Base-by-base conservation (phyloP, 805 yeast species). In the Sporopachydermia lactativora region DNA sequence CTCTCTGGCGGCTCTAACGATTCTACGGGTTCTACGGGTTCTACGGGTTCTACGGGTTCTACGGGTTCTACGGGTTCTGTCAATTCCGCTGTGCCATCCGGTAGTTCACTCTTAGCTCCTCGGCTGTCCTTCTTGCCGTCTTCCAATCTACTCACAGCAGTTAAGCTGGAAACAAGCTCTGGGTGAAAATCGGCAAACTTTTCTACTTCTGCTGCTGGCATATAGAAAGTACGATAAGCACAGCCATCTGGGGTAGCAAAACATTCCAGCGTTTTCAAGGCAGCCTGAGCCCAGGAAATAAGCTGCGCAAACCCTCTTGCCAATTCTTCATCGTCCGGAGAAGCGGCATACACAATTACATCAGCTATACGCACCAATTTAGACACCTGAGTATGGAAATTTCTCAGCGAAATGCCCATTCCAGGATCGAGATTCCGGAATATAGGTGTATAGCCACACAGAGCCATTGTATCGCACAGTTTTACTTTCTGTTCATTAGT, bases 351-450 rank as follows among this genome's bases (percentile, higher is more conserved):
- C n/a, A 88, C 73, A 4, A 84, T 62, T 39, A 85, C 71, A 52
- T 83, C 94, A 0, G 92, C 69, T 5, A 85, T 65, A 18, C 74
- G 65, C 24, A 92, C 81, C 45, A 79, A 62, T 53, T 85, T 86
- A n/a, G 85, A 70, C 15, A 77, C 81, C 59, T 89, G 97, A 42
- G 81, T 74, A 52, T 82, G 85, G 57, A 86, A 88, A 53, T 88
- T 83, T 46, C 96, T 69, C 41, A 86, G 66, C 3, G 84, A 74
- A 4, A 83, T 76, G 3, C 94, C 92, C 36, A 70, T 64, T 42
- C 66, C 73, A 13, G 86, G 89, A 48, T 81, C 88, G 50, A 77
- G 54, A 43, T 71, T 65, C 39, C 68, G 59, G 49, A 82, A 79
- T 5, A 63, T 45, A 1, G 83, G 83, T 38, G 71, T 47, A 24